These are phyloP conservation scores for Chytriomyces sp. DNA, from an alignment of 192 early-diverging fungal genomes.

Conservation along the genomic window DNA sequence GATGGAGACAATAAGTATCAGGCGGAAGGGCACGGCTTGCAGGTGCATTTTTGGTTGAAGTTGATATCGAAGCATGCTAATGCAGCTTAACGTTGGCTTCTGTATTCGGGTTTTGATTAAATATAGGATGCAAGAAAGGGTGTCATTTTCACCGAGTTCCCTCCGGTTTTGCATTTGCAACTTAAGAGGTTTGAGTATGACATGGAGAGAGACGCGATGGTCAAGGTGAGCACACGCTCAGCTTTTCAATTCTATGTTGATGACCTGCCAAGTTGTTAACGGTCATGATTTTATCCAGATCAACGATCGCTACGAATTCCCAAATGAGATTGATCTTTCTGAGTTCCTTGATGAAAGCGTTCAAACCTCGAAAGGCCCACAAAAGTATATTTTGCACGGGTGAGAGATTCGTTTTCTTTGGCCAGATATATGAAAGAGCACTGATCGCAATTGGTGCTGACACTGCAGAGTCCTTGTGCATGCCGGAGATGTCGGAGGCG, in stretches of 20 bases:
- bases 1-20: conserved; percentile 97
- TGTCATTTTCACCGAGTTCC: conserved; percentile 91
- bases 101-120: background rate
- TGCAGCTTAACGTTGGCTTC: too few relatives aligned
- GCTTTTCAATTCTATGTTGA: conserved; percentile 11
- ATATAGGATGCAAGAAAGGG: conserved; percentile 89
- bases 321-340: conserved; percentile 80
- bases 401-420: conserved; percentile 35
- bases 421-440: background rate
- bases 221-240: conserved; percentile 65
- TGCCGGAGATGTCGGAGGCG: conserved; percentile 88
- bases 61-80: background rate
- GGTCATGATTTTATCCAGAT: conserved; percentile 54
- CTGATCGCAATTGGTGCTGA: background rate
- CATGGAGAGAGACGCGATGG: conserved; percentile 83
- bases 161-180: conserved; percentile 93
- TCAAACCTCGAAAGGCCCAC: conserved; percentile 52
- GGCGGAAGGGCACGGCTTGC: conserved; percentile 91
- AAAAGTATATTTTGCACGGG: conserved; percentile 88
- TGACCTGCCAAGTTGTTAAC: background rate
- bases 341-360: conserved; percentile 74
- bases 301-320: conserved; percentile 96
- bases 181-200: conserved; percentile 99
- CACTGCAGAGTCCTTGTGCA: conserved; percentile 87
- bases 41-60: conserved; percentile 41